Conservation (phyloP, 495 filamentous ascomycete genomes). For the Penicillium waksmanii region DNA sequence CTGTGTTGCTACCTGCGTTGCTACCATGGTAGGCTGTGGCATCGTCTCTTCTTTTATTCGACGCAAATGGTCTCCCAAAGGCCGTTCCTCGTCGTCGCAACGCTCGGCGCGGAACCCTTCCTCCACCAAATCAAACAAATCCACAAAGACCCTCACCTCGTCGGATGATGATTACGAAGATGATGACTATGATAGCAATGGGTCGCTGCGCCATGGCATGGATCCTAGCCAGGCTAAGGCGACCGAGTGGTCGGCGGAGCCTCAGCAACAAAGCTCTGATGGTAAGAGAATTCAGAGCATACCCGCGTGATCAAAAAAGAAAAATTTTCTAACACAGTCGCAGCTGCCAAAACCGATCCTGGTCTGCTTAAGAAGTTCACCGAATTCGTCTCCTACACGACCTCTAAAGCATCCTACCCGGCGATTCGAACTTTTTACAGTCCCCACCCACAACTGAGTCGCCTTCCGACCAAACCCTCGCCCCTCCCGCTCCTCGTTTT, state of each 20-base stretch:
- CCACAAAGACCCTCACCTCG: constrained; percentile 41
- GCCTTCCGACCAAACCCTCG: constrained; percentile 70
- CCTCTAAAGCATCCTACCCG: constrained; percentile 70
- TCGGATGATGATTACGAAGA: constrained; percentile 52
- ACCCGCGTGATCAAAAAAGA: too few species aligned
- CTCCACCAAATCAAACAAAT: constrained; percentile 28
- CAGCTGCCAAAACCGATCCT: constrained; percentile 63
- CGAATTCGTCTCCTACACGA: constrained; percentile 69
- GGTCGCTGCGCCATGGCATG: constrained; percentile 39
- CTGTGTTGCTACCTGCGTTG: constrained; percentile 37
- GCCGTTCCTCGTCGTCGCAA: constrained; percentile 10
- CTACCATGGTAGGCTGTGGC: constrained; percentile 49
- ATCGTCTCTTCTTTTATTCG: constrained; percentile 40
- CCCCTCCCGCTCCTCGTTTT: constrained; percentile 88
- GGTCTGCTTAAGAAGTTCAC: constrained; percentile 78
- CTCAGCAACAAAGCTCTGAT: constrained; percentile 35
- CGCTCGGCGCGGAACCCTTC: background rate
- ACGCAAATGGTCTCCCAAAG: constrained; percentile 24
- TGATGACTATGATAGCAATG: constrained; percentile 47
- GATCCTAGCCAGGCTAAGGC: constrained; percentile 21
- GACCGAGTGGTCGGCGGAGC: constrained; percentile 25
- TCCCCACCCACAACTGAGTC: constrained; percentile 76
- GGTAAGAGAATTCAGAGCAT: constrained; percentile 27
- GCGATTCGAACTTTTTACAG: constrained; percentile 82
- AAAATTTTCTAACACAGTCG: constrained; percentile 5